Evolutionary conservation across 1,284 basidiomycete species (phyloP).

Genomic region (Trametes hirsuta): DNA sequence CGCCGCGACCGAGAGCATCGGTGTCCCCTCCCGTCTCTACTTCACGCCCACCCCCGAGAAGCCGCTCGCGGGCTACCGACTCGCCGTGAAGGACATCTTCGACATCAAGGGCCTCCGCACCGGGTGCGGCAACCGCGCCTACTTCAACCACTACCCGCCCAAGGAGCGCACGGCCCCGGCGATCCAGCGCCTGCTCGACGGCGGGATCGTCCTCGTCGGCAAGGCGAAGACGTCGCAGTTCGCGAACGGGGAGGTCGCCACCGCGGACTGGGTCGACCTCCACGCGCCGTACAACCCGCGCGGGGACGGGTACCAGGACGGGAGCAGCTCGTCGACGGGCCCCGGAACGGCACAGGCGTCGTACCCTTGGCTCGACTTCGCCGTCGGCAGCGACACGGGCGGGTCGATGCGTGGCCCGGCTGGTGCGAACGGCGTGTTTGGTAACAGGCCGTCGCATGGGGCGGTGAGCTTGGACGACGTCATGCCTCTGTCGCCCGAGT

Average conservation of each 20-base stretch:
- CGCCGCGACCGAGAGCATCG: conserved; percentile 34
- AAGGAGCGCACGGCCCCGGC: conserved; percentile 44
- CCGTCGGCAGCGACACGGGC: conserved; percentile 47
- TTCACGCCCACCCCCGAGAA: conserved; percentile 33
- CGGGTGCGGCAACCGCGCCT: conserved; percentile 38
- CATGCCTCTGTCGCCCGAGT: conserved; percentile 42
- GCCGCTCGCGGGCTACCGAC: conserved; percentile 36
- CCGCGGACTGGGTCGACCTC: conserved; percentile 55
- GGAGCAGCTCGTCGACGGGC: conserved; percentile 45
- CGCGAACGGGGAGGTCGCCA: conserved; percentile 56
- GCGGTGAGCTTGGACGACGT: conserved; percentile 42
- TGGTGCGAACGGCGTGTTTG: conserved; percentile 44
- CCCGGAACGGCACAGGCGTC: conserved; percentile 42
- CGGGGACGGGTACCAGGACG: conserved; percentile 53
- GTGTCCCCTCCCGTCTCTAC: conserved; percentile 37
- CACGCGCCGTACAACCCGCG: conserved; percentile 57
- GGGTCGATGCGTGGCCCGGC: conserved; percentile 46
- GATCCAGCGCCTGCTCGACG: conserved; percentile 47
- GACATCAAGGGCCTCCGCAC: conserved; percentile 36
- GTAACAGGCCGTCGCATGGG: conserved; percentile 41
- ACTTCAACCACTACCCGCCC: conserved; percentile 35
- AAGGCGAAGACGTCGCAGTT: conserved; percentile 60
- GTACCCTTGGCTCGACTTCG: conserved; percentile 44
- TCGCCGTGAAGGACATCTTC: conserved; percentile 40
- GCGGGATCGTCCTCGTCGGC: conserved; percentile 54